Conservation (phyloP, 2,329 filamentous ascomycete species). For the Pseudopyrenochaeta lycopersici region DNA sequence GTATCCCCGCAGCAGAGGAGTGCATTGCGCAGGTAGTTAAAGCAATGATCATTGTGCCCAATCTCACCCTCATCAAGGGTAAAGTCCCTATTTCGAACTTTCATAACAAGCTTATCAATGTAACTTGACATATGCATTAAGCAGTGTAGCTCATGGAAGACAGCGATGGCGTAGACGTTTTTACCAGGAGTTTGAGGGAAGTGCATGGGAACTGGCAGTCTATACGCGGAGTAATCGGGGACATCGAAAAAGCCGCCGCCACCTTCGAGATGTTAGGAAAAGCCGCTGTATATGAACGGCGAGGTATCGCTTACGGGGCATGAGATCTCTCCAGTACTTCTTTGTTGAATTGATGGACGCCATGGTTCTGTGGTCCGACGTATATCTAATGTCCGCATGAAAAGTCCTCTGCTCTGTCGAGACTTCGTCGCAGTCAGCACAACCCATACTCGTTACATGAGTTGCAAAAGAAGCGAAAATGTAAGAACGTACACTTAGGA, state of each 20-base stretch:
- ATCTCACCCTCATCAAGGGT: slow-evolving; percentile 22
- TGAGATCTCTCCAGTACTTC: slow-evolving; percentile 11
- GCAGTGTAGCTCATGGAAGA: slow-evolving; percentile 31
- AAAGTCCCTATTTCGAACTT: slow-evolving; percentile 25
- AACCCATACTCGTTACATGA: not conserved
- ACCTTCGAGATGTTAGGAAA: slow-evolving; percentile 2
- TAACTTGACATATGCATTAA: slow-evolving; percentile 22
- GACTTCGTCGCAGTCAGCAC: slow-evolving; percentile 15
- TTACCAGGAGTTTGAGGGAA: slow-evolving; percentile 11
- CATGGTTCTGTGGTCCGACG: slow-evolving; percentile 24
- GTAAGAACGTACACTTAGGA: slow-evolving; percentile 14
- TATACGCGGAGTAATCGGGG: slow-evolving; percentile 6
- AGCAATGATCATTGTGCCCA: slow-evolving; percentile 40
- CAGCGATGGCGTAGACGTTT: slow-evolving; percentile 20
- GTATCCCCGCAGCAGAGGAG: slow-evolving; percentile 37
- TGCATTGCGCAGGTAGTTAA: slow-evolving; percentile 37
- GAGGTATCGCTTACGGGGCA: slow-evolving; percentile 13
- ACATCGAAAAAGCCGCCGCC: slow-evolving; percentile 29
- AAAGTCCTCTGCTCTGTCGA: slow-evolving; percentile 20
- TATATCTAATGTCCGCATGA: slow-evolving; percentile 16
- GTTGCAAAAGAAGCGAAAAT: not conserved
- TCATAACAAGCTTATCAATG: slow-evolving; percentile 22
- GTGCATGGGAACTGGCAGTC: slow-evolving; percentile 26
- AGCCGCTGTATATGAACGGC: not conserved
- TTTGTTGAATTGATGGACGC: slow-evolving; percentile 20